These are phyloP conservation scores for Styphnolobium japonicum DNA, from an alignment of 306 rosid genomes.

Conservation along the genomic window DNA sequence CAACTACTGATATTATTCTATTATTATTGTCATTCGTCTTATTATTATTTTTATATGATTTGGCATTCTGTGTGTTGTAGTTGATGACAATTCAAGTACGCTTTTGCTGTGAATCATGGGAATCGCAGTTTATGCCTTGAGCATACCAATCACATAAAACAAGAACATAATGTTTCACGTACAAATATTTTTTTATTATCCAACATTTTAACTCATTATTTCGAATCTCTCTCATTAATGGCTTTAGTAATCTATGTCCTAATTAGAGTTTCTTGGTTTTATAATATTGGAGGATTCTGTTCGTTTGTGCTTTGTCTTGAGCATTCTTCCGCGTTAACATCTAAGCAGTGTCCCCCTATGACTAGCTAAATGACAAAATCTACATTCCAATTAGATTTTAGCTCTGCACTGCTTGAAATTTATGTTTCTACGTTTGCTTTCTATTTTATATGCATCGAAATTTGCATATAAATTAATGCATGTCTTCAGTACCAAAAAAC, in stretches of 20 bases:
- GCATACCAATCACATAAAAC: constrained; percentile 54
- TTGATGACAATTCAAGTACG: constrained; percentile 17
- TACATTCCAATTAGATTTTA: constrained; percentile 39
- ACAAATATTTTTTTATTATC: constrained; percentile 11
- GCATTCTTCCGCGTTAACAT: constrained; percentile 50
- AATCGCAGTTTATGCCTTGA: constrained; percentile 42
- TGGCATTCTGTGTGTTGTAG: constrained; percentile 10
- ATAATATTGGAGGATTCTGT: constrained; percentile 30
- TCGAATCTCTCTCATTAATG: not conserved
- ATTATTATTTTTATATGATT: constrained; percentile 15
- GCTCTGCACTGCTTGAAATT: constrained; percentile 21
- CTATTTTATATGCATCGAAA: not conserved
- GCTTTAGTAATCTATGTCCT: constrained; percentile 39
- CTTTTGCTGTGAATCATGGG: constrained; percentile 29
- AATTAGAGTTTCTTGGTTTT: not conserved
- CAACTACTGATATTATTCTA: not conserved
- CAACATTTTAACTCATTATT: not conserved
- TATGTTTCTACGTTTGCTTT: constrained; percentile 13
- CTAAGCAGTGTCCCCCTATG: constrained; percentile 39
- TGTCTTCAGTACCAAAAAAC: not conserved
- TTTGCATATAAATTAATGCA: constrained; percentile 16
- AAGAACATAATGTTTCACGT: constrained; percentile 42
- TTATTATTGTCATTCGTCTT: not conserved
- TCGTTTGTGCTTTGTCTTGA: constrained; percentile 34
- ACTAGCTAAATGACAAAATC: constrained; percentile 43